Base-by-base conservation (phyloP, 257 asterid genomes). In the Penstemon newberryi region DNA sequence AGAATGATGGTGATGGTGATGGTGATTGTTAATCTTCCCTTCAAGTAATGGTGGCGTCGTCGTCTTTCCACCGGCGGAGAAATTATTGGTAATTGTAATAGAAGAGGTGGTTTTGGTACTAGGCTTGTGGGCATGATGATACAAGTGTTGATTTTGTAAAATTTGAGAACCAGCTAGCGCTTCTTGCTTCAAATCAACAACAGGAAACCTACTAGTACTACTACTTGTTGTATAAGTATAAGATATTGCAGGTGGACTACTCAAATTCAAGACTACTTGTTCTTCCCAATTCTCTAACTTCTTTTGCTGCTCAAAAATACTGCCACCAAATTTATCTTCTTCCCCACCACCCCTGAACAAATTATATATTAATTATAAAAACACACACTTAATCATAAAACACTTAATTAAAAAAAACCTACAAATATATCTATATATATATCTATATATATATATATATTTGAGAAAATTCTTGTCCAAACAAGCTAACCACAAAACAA, bases 211-310 rank as follows among this genome's bases (percentile, higher is more conserved):
- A 6, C 18, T 15, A 15, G 0, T 15, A 15, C 18, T 15, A 15
- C 18, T 15, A 15, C 18, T 15, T 15, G 18, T 15, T 15, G 18
- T 15, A 15, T 70, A 69, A 70, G 18, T 15, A 15, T 70, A 69
- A 70, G 77, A 53, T 45, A 88, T 75, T 3, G 44, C 5, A 8
- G 37, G 53, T 71, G 18, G 18, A 15, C 18, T 15, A 15, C 18
- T 85, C 78, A 85, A 76, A 70, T 82, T 71, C 41, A 79, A 33
- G 9, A 9, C 59, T 56, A 70, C 78, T 56, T 82, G 86, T 19
- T 81, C 85, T 62, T 87, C 93, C 95, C 91, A 85, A 66, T 72
- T 85, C 67, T 85, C 93, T 71, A 77, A 46, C 77, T 83, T 86
- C 82, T 84, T 83, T 56, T 76, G 76, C 45, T 80, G 83, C 72